These are phyloP conservation scores for Bolboschoenus planiculmis DNA, from an alignment of 176 grass and related monocot genomes.

Conservation along the genomic window DNA sequence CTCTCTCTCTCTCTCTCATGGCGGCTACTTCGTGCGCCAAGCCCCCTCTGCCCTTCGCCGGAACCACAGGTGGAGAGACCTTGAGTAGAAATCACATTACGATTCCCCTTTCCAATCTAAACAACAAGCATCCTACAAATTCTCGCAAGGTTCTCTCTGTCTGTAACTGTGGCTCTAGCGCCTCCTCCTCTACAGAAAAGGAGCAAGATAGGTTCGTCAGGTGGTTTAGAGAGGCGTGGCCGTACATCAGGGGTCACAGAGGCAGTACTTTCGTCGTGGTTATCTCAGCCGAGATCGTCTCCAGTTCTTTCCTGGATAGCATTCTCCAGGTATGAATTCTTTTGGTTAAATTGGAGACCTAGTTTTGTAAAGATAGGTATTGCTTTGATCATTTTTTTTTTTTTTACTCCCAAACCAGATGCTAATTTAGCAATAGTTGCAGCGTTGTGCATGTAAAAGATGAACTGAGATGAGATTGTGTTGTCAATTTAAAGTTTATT, in stretches of 20 bases:
- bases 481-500: not conserved
- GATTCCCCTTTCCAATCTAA: constrained; percentile 11
- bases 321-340: constrained; percentile 52
- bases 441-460: not conserved
- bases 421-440: not conserved
- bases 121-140: not conserved
- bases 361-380: not conserved
- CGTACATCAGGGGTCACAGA: constrained; percentile 74
- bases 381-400: not conserved
- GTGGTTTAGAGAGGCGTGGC: constrained; percentile 82
- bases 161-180: not conserved
- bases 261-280: constrained; percentile 81
- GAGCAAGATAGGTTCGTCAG: constrained; percentile 50
- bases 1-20: not conserved
- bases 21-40: constrained; percentile 12
- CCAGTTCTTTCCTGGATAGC: constrained; percentile 48
- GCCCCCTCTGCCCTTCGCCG: not conserved
- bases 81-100: not conserved
- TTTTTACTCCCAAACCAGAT: not conserved
- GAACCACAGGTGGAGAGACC: not conserved
- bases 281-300: constrained; percentile 73
- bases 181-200: constrained; percentile 8
- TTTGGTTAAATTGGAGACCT: constrained; percentile 3
- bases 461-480: not conserved
- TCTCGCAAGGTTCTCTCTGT: not conserved